Base-by-base conservation (phyloP, 2,329 filamentous ascomycete species). In the Ophiocordyceps unilateralis region DNA sequence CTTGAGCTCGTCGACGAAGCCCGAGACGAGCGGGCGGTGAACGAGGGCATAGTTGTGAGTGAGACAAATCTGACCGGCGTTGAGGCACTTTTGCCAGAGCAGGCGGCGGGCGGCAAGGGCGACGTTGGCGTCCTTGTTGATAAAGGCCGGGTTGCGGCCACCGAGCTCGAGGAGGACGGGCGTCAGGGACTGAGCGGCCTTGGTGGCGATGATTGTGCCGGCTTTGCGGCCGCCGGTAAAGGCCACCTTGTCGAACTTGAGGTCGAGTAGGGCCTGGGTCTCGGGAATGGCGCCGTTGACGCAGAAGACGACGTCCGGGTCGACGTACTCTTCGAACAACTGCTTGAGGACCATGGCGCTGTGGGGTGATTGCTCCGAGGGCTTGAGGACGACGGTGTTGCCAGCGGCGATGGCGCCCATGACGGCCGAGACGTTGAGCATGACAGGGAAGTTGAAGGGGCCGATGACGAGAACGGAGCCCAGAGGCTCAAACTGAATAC, bases 171-270 rank as follows among this genome's bases (percentile, higher is more conserved):
- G 76, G 10, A 80, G 75, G 20, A 93, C 79, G 0, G 91, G 91
- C 0, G 91, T 96, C 47, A 94, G 70, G 32, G 85, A 81, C 56
- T 86, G 77, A 46, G 91, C 89, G 0, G 89, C 91, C 59, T 93
- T 94, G 60, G 88, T 80, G 40, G 85, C 76, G 43, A 96, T 79
- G 54, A 96, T 88, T 56, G 81, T 86, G 55, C 84, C 91, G 17
- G 95, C 86, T 23, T 58, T 66, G 42, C 73, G 72, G 53, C 78
- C 80, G 43, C 91, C 91, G 1, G 91, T 98, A 67, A 94, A 98
- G 68, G 91, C 88, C 55, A 98, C 93, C 73, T 95, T 96, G 66
- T 93, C 88, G 81, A 88, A 98, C 61, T 89, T 89, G 66, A 87
- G 76, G 45, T 89, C 77, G 28, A 98, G 72, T 39, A 96, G 66